Evolutionary conservation across 306 rosid species (phyloP).

Genomic region (Citrullus mucosospermus): DNA sequence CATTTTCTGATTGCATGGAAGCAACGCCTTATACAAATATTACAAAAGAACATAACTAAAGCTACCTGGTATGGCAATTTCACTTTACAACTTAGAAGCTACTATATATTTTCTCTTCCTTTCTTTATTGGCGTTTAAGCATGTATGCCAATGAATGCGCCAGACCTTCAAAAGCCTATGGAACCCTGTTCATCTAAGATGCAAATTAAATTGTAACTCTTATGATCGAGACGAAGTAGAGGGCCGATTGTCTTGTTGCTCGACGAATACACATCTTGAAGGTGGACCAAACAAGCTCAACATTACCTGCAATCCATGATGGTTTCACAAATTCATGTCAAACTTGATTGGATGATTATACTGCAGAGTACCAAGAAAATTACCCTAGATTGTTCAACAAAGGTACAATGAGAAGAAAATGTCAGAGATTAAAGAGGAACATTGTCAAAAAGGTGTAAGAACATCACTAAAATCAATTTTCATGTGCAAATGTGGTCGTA

Average conservation of each 20-base stretch:
- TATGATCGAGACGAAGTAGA: constrained; percentile 36
- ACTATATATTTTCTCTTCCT: neutral
- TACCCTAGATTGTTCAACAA: neutral
- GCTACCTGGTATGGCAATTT: neutral
- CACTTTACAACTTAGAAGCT: neutral
- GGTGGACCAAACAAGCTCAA: constrained; percentile 94
- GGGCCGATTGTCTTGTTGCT: constrained; percentile 40
- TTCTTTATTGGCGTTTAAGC: constrained; percentile 6
- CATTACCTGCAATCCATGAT: constrained; percentile 42
- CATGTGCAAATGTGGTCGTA: neutral
- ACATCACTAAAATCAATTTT: too few relatives aligned
- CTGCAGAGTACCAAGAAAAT: neutral
- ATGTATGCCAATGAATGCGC: constrained; percentile 1
- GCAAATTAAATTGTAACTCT: neutral
- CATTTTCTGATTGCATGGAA: neutral
- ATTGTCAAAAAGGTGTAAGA: neutral
- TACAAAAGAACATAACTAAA: neutral
- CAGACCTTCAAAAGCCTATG: neutral
- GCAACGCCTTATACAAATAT: neutral
- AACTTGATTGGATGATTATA: neutral
- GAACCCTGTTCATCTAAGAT: neutral
- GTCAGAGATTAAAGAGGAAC: neutral
- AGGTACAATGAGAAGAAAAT: neutral
- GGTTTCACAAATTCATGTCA: neutral
- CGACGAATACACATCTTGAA: constrained; percentile 43